These are phyloP conservation scores for Oryza glaberrima DNA, from an alignment of 176 grass and related monocot genomes.

Conservation along the genomic window DNA sequence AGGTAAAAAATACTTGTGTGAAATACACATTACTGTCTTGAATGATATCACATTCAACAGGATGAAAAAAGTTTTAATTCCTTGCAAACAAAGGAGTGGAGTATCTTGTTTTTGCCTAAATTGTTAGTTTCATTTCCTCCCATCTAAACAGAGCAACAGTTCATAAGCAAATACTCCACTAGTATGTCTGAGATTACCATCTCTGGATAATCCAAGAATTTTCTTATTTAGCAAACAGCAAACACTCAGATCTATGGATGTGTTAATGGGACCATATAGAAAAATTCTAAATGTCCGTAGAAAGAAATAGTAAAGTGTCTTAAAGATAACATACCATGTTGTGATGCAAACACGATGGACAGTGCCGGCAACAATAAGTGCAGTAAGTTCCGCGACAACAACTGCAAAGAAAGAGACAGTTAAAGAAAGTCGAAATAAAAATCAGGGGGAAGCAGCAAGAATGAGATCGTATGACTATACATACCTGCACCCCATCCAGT, in stretches of 20 bases:
- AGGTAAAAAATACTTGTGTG: not conserved
- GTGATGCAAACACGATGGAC: slow-evolving; percentile 98
- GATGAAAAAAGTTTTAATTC: not conserved
- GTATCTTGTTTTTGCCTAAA: not conserved
- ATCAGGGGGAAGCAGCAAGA: not conserved
- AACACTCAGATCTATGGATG: slow-evolving; percentile 12
- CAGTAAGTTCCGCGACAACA: slow-evolving; percentile 77
- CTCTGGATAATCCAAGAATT: not conserved
- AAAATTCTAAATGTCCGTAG: slow-evolving; percentile 12
- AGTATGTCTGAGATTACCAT: slow-evolving; percentile 13
- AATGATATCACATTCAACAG: not conserved
- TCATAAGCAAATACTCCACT: not conserved
- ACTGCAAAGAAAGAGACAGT: slow-evolving; percentile 62
- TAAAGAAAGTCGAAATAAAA: slow-evolving; percentile 16
- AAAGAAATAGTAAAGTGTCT: slow-evolving; percentile 1
- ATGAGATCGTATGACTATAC: slow-evolving; percentile 36
- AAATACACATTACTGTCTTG: not conserved
- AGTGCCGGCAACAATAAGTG: slow-evolving; percentile 88
- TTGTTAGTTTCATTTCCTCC: not conserved
- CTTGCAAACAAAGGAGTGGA: not conserved
- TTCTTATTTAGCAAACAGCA: slow-evolving; percentile 18
- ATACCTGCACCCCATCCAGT: slow-evolving; percentile 98
- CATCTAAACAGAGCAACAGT: not conserved
- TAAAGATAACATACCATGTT: slow-evolving; percentile 74
- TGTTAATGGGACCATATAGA: not conserved